phyloP scores from a whole-genome alignment of 148 eudicot species.

The Arbutus unedo region DNA sequence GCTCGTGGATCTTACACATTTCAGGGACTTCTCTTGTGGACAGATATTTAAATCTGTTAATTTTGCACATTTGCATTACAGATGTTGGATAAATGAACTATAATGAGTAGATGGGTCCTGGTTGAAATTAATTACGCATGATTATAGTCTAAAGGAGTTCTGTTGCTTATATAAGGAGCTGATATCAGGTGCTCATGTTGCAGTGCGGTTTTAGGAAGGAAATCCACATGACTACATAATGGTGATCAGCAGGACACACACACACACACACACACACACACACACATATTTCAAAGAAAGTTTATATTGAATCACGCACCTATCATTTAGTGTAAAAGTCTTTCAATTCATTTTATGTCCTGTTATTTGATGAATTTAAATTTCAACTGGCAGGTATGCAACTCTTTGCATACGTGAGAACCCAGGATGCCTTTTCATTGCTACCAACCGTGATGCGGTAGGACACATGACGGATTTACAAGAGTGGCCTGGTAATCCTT shows the following conservation, averaged over 20 bases:
- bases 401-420: slow-evolving; percentile 94
- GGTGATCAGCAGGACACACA: neutral
- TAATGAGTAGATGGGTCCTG: neutral
- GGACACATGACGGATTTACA: slow-evolving; percentile 89
- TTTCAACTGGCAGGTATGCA: slow-evolving; percentile 61
- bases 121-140: neutral
- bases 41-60: neutral
- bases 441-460: slow-evolving; percentile 87
- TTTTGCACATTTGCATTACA: neutral
- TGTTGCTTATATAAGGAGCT: neutral
- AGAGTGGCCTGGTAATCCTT: slow-evolving; percentile 85
- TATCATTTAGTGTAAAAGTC: neutral
- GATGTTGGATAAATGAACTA: neutral
- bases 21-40: neutral
- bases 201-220: neutral
- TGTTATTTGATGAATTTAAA: neutral
- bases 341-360: neutral
- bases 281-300: neutral
- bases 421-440: slow-evolving; percentile 95
- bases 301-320: neutral
- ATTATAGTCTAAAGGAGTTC: neutral
- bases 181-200: neutral
- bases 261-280: neutral
- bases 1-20: neutral
- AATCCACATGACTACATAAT: neutral